A percentile compares a stretch with the other conserved stretches of the same genome.
Evolutionary conservation across 2,329 filamentous ascomycete genomes (phyloP).

Genomic region (Penicillium sp.): DNA sequence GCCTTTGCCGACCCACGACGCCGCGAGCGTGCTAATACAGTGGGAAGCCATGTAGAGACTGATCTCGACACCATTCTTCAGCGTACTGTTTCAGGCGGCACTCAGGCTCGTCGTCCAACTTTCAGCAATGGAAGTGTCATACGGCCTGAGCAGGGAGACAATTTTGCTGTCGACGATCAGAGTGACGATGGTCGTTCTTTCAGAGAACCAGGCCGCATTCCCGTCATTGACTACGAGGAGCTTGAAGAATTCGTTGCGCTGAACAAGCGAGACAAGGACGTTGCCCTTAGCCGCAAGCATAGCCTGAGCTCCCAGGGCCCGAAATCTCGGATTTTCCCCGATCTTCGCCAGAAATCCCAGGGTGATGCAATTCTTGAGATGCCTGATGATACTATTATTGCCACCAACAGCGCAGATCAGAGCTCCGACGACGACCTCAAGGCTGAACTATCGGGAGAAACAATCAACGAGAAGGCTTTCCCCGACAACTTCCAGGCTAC

Average conservation of each 20-base stretch:
- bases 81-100: conserved; percentile 67
- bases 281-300: conserved; percentile 32
- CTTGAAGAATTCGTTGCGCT: conserved; percentile 84
- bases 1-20: conserved; percentile 90
- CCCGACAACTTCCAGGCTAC: conserved; percentile 38
- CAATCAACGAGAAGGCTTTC: conserved; percentile 29
- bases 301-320: conserved; percentile 50
- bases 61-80: conserved; percentile 59
- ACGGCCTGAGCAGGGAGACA: conserved; percentile 45
- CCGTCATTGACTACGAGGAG: conserved; percentile 86
- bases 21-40: conserved; percentile 68
- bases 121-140: conserved; percentile 56
- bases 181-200: conserved; percentile 85
- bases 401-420: conserved; percentile 23
- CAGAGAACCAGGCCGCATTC: conserved; percentile 71
- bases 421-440: conserved; percentile 26
- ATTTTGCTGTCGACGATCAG: conserved; percentile 31
- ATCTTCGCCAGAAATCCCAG: conserved; percentile 50
- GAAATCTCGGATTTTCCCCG: conserved; percentile 56
- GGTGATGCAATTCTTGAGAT: conserved; percentile 22
- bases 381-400: conserved; percentile 35
- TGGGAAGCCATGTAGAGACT: conserved; percentile 57
- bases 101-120: conserved; percentile 58
- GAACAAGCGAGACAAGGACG: conserved; percentile 46
- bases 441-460: conserved; percentile 12